Percentiles rank a stretch among this genome's conserved stretches.
These are phyloP conservation scores for Solanum pinnatisectum DNA, from an alignment of 257 asterid species.

Conservation along the genomic window DNA sequence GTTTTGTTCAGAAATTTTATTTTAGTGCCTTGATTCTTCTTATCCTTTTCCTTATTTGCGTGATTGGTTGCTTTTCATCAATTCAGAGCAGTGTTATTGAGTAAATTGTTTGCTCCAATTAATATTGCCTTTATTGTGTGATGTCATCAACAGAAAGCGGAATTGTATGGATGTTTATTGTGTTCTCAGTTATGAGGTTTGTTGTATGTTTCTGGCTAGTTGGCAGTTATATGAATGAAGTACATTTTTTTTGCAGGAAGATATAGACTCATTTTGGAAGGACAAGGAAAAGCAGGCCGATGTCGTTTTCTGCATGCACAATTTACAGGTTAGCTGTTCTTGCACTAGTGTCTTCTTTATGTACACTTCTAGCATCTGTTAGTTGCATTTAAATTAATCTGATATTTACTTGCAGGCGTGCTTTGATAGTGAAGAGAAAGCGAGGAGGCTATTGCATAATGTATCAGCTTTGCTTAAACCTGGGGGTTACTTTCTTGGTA, in stretches of 20 bases:
- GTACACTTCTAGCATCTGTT: neutral
- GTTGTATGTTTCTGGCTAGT: neutral
- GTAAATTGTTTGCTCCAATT: neutral
- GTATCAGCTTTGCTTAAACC: constrained; percentile 90
- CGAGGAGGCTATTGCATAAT: constrained; percentile 58
- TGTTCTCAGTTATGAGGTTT: neutral
- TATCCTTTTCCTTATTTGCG: neutral
- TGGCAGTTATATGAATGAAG: neutral
- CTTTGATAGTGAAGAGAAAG: constrained; percentile 84
- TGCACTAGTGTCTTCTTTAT: constrained; percentile 1
- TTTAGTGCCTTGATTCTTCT: neutral
- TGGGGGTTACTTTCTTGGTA: constrained; percentile 95
- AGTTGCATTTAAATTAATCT: neutral
- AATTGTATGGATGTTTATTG: neutral
- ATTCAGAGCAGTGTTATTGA: neutral
- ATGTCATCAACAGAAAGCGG: neutral
- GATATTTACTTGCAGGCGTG: constrained; percentile 46
- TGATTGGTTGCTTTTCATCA: neutral
- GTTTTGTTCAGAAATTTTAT: neutral
- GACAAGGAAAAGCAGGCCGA: constrained; percentile 77
- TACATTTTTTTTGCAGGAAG: constrained; percentile 52
- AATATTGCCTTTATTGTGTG: neutral
- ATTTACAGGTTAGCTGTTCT: constrained; percentile 60
- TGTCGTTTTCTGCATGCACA: constrained; percentile 83
- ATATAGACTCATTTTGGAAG: constrained; percentile 46